Base-by-base conservation (phyloP, 768 basidiomycete species). In the Basidioascus undulatus region DNA sequence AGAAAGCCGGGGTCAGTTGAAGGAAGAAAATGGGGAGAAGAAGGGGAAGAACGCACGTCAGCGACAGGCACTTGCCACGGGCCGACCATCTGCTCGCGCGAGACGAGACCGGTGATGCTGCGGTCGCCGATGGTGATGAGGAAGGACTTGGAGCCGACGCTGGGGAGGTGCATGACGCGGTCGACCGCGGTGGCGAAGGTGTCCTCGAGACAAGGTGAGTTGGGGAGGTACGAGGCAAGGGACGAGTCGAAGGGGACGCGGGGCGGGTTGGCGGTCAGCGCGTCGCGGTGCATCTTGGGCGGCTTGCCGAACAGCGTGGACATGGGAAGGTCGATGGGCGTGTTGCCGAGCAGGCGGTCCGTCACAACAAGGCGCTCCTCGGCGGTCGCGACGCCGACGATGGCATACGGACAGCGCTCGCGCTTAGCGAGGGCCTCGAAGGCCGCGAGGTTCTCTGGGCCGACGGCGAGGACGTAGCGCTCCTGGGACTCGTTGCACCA, bases 401-500 rank as follows among this genome's bases (percentile, higher is more conserved):
- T 62, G 2, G 81, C 78, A 62, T 77, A 94, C 1, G 87, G 89
- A 55, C 84, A 89, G 39, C 92, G 65, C 56, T 98, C 92, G 49
- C 92, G 68, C 54, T 67, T 66, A 3, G 82, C 82, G 33, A 96
- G 74, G 11, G 51, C 60, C 51, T 73, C 72, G 58, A 98, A 96
- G 5, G 61, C 57, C 2, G 60, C 57, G 20, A 64, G 51, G 18
- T 72, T 62, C 43, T 67, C 69, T 2, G 71, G 69, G 1, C 71
- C 69, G 44, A 98, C 68, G 8, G 92, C 92, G 24, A 96, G 67
- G 23, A 96, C 92, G 55, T 96, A 98, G 30, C 92, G 74, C 53
- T 96, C 92, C 62, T 96, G 92, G 48, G 75, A 78, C 60, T 98
- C 92, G 59, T 98, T 98, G 56, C 92, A 96, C 92, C 92, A 98